Base-by-base conservation (phyloP, 768 basidiomycete species). In the Suillus cothurnatus region DNA sequence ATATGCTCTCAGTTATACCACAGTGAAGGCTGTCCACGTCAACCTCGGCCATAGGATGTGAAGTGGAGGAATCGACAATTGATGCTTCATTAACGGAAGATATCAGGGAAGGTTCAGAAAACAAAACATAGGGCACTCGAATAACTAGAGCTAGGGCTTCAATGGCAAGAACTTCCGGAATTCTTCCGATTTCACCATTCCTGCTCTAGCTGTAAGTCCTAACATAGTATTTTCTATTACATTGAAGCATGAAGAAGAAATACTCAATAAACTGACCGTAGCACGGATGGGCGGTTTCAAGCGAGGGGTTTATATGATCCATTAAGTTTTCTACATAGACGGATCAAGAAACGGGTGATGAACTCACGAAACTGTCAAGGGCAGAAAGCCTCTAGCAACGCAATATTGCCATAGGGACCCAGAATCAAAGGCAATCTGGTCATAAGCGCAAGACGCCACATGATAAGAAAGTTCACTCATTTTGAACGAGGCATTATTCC, bases 11-110 rank as follows among this genome's bases (percentile, higher is more conserved):
- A 86, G 84, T 66, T 88, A 88, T 71, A 84, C 82, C 6, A 77
- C 82, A 63, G 85, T 87, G 71, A 89, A 89, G 76, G 80, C 84
- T 11, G 84, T 90, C 23, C 86, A 90, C 67, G 78, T 90, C 71
- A 88, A 89, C 73, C 75, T 89, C 11, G 69, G 47, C 26, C 23
- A 61, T 50, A 72, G 62, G 62, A 4, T 72, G 64, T 75, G 65
- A 69, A 49, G 21, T 53, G 21, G 14, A 39, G 38, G 26, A 28
- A 59, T 39, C 8, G 57, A 39, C 14, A 56, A 26, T 21, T 21
- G 53, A 34, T 3, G 32, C 19, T 17, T 23, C 11, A n/a, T 56
- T 12, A 56, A 21, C 21, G 12, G n/a, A 36, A 36, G 55, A 15
- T 12, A 56, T 56, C 32, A 34, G 32, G 4, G 7, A 34, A 7